Evolutionary conservation across 23 red algal species (phyloP).

Genomic region (Gracilaria gracilis): DNA sequence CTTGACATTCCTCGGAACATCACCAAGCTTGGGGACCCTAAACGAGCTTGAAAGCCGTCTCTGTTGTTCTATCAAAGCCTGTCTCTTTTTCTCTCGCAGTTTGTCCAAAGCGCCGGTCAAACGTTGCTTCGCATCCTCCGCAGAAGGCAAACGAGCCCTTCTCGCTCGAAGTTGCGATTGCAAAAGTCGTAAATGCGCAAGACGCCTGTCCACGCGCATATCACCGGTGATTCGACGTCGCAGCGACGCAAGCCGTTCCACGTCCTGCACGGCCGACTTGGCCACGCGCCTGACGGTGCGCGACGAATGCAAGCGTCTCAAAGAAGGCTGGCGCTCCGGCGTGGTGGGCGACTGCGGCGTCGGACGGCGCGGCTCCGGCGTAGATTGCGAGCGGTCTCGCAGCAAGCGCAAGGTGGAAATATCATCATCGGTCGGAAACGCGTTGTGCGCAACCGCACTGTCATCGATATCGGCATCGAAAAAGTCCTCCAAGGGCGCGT

Average conservation of each 20-base stretch:
- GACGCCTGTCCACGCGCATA: conserved; percentile 5
- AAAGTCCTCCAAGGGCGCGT: conserved; percentile 1
- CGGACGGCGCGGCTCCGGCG: background rate
- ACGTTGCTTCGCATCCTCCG: conserved; percentile 17
- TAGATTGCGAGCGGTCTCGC: background rate
- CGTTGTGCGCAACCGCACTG: background rate
- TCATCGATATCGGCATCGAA: conserved; percentile 44
- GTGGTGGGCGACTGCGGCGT: background rate
- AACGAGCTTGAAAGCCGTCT: background rate
- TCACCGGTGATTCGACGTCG: conserved; percentile 27
- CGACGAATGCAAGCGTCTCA: background rate
- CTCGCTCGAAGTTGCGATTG: conserved; percentile 31
- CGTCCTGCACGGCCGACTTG: conserved; percentile 17
- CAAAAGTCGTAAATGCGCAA: conserved; percentile 26
- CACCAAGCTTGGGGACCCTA: conserved; percentile 23
- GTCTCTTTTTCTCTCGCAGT: conserved; percentile 13
- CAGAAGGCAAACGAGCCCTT: background rate
- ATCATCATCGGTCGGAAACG: conserved; percentile 19
- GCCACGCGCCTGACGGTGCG: conserved; percentile 14
- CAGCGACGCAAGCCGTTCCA: conserved; percentile 12
- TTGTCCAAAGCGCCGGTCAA: conserved; percentile 16
- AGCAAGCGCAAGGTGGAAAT: conserved; percentile 25
- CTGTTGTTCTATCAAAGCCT: conserved; percentile 36
- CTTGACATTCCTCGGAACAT: conserved; percentile 40
- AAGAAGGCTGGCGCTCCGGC: background rate